phyloP scores from a whole-genome alignment of 371 early-diverging fungal species.

The Mortierella sp. region DNA sequence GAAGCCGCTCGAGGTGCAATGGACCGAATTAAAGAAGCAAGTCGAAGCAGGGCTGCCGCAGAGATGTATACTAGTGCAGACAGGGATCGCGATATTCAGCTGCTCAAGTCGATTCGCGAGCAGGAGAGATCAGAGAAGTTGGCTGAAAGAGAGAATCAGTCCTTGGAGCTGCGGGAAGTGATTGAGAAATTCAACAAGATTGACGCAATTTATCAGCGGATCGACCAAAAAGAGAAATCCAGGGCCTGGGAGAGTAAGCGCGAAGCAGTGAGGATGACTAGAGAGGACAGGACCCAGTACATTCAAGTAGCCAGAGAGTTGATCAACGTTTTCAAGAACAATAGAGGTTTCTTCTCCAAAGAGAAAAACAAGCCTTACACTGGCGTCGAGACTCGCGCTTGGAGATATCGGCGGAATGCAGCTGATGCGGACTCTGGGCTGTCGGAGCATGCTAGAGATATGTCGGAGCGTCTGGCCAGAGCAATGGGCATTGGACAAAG shows the following conservation, averaged over 20 bases:
- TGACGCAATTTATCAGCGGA: constrained; percentile 48
- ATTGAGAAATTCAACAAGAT: constrained; percentile 58
- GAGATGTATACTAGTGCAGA: constrained; percentile 35
- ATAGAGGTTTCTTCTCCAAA: constrained; percentile 70
- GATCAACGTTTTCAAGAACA: constrained; percentile 64
- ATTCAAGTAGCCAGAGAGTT: constrained; percentile 63
- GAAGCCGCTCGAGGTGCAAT: constrained; percentile 32
- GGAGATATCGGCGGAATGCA: constrained; percentile 31
- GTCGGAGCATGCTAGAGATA: constrained; percentile 37
- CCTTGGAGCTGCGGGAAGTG: constrained; percentile 25
- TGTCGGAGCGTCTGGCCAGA: constrained; percentile 42
- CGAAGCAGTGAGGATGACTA: constrained; percentile 42
- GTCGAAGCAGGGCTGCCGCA: constrained; percentile 32
- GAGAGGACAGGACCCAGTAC: constrained; percentile 63
- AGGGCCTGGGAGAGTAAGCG: constrained; percentile 35
- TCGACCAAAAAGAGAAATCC: constrained; percentile 45
- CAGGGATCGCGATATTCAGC: constrained; percentile 43
- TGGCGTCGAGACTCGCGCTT: constrained; percentile 39
- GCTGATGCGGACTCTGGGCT: constrained; percentile 35
- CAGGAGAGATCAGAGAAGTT: constrained; percentile 38
- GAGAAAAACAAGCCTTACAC: constrained; percentile 49
- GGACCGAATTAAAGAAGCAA: constrained; percentile 38
- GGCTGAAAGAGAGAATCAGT: constrained; percentile 18
- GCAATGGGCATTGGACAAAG: constrained; percentile 35
- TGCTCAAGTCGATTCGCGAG: constrained; percentile 24